Evolutionary conservation across 139 green algal genomes (phyloP).

Genomic region (Haematococcus sp.): DNA sequence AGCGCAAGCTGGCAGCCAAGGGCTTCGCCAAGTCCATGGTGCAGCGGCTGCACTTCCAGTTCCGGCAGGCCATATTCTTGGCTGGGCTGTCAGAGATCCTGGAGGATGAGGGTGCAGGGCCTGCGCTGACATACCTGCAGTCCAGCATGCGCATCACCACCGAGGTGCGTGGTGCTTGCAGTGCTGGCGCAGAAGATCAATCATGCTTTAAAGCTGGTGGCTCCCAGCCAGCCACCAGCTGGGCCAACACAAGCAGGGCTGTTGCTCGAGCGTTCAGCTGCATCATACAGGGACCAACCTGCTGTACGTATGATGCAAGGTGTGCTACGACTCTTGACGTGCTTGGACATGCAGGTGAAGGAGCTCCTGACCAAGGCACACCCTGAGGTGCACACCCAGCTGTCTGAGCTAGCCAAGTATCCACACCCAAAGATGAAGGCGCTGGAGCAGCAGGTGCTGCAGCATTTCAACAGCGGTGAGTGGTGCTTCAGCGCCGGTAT

Average conservation of each 20-base stretch:
- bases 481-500: not conserved
- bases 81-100: slow-evolving; percentile 19
- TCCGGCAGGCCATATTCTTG: slow-evolving; percentile 28
- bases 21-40: no score
- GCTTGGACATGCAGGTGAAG: slow-evolving; percentile 15
- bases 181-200: no score
- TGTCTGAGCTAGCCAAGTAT: slow-evolving; percentile 16
- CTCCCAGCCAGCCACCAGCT: no score
- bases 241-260: no score
- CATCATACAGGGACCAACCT: no score
- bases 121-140: slow-evolving; percentile 26
- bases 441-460: slow-evolving; percentile 52
- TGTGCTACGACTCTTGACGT: no score
- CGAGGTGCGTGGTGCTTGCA: slow-evolving; percentile 2
- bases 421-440: slow-evolving; percentile 64
- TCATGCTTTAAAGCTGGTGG: no score
- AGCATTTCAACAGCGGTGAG: slow-evolving; percentile 17
- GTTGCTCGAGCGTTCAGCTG: no score
- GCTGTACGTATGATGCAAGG: no score
- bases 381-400: not conserved
- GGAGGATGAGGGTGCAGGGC: slow-evolving; percentile 22
- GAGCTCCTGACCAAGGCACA: slow-evolving; percentile 21
- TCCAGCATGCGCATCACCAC: not conserved
- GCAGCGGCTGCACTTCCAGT: slow-evolving; percentile 1
- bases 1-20: no score